Evolutionary conservation across 805 yeast species (phyloP).

Genomic region (Candida tibetensis): DNA sequence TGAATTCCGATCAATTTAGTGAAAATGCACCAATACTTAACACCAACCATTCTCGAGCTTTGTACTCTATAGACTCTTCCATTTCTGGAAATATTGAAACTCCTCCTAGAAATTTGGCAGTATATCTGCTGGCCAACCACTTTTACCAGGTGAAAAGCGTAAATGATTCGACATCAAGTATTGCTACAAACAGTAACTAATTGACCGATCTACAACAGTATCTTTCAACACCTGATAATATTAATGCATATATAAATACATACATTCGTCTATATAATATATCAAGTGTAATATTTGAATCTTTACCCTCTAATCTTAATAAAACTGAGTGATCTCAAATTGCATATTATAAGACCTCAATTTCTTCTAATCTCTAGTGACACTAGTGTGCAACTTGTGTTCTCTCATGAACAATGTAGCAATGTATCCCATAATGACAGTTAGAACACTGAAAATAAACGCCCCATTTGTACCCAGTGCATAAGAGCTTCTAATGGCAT

Average conservation of each 20-base stretch:
- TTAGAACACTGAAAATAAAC: constrained; percentile 45
- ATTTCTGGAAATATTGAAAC: background rate
- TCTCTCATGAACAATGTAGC: constrained; percentile 53
- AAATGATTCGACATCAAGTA: background rate
- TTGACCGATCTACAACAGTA: too few relatives aligned
- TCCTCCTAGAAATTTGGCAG: constrained; percentile 2
- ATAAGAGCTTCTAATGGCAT: constrained; percentile 50
- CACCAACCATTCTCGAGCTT: constrained; percentile 9
- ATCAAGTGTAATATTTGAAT: too few relatives aligned
- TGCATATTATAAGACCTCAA: too few relatives aligned
- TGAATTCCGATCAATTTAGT: constrained; percentile 10
- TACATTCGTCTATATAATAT: too few relatives aligned
- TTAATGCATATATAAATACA: too few relatives aligned
- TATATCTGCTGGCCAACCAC: constrained; percentile 12
- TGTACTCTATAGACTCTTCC: constrained; percentile 7
- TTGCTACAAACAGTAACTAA: too few relatives aligned
- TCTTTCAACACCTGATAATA: too few relatives aligned
- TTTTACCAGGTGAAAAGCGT: constrained; percentile 14
- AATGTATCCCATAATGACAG: constrained; percentile 39
- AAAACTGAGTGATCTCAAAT: too few relatives aligned
- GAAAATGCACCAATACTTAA: constrained; percentile 8
- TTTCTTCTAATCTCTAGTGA: constrained; percentile 41
- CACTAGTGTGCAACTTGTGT: constrained; percentile 52
- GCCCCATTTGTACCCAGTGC: constrained; percentile 52
- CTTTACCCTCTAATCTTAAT: too few relatives aligned